Percentiles rank a stretch among this genome's conserved stretches.
Evolutionary conservation across 2,329 filamentous ascomycete genomes (phyloP).

Genomic region (Ilyonectria robusta): DNA sequence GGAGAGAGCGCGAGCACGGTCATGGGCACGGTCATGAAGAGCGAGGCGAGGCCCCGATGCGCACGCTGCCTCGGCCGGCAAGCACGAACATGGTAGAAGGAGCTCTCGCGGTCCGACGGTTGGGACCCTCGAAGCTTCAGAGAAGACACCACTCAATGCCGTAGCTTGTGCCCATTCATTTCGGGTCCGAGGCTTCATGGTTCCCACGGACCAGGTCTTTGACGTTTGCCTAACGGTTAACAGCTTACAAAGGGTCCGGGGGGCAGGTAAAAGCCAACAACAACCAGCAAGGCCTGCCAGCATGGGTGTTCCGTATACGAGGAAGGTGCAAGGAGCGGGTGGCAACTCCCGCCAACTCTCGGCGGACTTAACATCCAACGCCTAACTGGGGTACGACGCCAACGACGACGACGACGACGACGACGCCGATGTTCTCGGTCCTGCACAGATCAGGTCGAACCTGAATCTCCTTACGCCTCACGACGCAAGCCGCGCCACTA

Average conservation of each 20-base stretch:
- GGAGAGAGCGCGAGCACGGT: not conserved
- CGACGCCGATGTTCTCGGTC: not conserved
- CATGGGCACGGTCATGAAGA: slow-evolving; percentile 11
- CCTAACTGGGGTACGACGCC: too few species aligned
- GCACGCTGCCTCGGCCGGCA: slow-evolving; percentile 27
- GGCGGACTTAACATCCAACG: not conserved
- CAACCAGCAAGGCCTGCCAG: not conserved
- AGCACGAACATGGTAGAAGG: slow-evolving; percentile 16
- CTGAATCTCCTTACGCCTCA: not conserved
- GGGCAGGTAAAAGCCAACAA: too few species aligned
- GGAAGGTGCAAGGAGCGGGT: not conserved
- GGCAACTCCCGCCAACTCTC: not conserved
- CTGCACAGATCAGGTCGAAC: not conserved
- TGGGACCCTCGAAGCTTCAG: slow-evolving; percentile 23
- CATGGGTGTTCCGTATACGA: not conserved
- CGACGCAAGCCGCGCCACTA: not conserved
- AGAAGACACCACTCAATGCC: not conserved
- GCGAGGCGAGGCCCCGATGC: slow-evolving; percentile 13
- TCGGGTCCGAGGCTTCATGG: slow-evolving; percentile 22
- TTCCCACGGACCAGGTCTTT: slow-evolving; percentile 16
- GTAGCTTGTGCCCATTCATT: slow-evolving; percentile 19
- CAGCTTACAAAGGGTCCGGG: too few species aligned
- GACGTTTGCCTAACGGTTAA: slow-evolving; percentile 5
- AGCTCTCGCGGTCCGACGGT: slow-evolving; percentile 1
- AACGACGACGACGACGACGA: not conserved